Percentiles rank a stretch among this genome's conserved stretches.
phyloP scores from a whole-genome alignment of 2,329 filamentous ascomycete species.

The Monosporascus cannonballus region DNA sequence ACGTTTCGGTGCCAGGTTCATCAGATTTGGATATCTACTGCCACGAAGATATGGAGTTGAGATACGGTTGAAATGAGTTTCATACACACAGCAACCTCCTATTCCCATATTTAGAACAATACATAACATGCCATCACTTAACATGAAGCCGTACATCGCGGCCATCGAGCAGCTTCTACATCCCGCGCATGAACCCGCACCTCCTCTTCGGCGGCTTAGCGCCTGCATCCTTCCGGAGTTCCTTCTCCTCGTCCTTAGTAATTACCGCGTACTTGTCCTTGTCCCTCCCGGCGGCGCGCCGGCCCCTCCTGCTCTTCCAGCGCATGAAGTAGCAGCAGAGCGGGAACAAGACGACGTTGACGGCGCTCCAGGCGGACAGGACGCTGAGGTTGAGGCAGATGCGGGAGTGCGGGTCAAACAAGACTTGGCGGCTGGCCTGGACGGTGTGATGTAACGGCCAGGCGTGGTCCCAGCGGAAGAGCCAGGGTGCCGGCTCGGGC shows the following conservation, averaged over 20 bases:
- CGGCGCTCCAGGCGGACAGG: conserved; percentile 49
- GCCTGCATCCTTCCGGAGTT: conserved; percentile 21
- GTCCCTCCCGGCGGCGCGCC: conserved; percentile 16
- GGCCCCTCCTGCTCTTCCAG: conserved; percentile 31
- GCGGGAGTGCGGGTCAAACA: conserved; percentile 53
- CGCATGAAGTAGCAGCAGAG: conserved; percentile 37
- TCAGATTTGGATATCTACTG: too few relatives aligned
- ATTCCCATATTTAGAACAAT: neutral
- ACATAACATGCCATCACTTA: neutral
- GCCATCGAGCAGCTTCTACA: conserved; percentile 5
- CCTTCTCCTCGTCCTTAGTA: conserved; percentile 17
- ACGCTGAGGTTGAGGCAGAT: conserved; percentile 57
- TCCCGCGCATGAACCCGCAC: conserved; percentile 26
- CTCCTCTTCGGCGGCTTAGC: conserved; percentile 22
- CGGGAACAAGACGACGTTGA: conserved; percentile 49
- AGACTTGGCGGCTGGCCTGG: conserved; percentile 50
- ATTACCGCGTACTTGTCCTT: conserved; percentile 23
- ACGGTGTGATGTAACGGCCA: conserved; percentile 60
- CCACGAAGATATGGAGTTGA: too few relatives aligned
- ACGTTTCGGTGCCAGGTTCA: too few relatives aligned
- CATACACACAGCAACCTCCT: too few relatives aligned
- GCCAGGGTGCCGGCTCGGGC: conserved; percentile 49
- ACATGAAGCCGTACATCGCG: too few relatives aligned
- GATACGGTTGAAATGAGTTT: too few relatives aligned
- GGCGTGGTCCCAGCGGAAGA: conserved; percentile 58